Evolutionary conservation across 2,329 filamentous ascomycete species (phyloP), one percentile per base, ranked within the genome.

Genomic region (Colletotrichum godetiae): DNA sequence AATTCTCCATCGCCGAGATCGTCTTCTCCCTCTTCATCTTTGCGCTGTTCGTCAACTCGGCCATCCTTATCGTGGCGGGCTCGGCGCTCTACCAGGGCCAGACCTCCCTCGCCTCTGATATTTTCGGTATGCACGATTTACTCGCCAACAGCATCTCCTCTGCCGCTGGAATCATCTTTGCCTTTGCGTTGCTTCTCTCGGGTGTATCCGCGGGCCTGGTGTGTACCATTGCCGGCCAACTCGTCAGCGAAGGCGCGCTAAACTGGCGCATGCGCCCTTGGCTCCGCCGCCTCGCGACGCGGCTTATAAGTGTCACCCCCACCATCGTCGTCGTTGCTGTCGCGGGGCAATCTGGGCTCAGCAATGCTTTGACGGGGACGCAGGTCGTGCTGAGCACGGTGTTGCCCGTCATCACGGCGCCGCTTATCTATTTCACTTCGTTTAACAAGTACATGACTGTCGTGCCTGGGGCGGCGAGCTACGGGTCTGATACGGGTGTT

Each of bases 141-240:
- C 89, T 98, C 0, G 88, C 91, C 0, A 78, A 82, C 0, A 92
- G 90, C 72, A 90, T 98, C 65, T 91, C 93, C 1, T 92, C 92
- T 0, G 93, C 89, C 0, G 95, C 94, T 0, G 95, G 94, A 1
- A 93, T 93, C 3, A 86, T 97, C n/a, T 97, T 97, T 76, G 94
- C 94, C 0, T 86, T 97, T 2, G 94, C 95, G 0, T 86, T 97
- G 0, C 88, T 97, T 0, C 88, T 97, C 0, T 95, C 93, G 0
- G 95, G 95, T 15, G 89, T 94, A 13, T 94, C 92, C 1, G 95
- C 95, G 0, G 95, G 95, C 4, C 94, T 97, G 56, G 92, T 97
- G 3, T 97, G 94, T 83, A 97, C 95, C 3, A 97, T 97, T 76
- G 90, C 95, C 0, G 95, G 95, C 0, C 95, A 97, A 81, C 96